A percentile compares a stretch with the other conserved stretches of the same genome.
Conservation (phyloP, 805 yeast genomes). For the Metschnikowia lochheadii region DNA sequence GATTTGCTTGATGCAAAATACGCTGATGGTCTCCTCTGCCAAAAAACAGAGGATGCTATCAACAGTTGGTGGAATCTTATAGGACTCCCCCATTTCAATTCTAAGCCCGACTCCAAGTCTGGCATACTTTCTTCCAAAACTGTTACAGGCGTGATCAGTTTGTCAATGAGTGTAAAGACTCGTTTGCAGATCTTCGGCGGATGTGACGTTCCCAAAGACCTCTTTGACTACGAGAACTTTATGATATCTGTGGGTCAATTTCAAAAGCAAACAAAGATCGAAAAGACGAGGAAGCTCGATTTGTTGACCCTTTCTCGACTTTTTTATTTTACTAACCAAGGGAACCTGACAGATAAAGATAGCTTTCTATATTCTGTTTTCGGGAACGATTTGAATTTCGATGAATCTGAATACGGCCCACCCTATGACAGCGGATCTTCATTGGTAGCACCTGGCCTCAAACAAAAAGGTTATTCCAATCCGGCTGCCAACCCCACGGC, state of each 20-base stretch:
- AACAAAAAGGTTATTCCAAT: not conserved
- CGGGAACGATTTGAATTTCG: conserved; percentile 10
- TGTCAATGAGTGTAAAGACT: conserved; percentile 65
- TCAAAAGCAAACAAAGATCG: conserved; percentile 64
- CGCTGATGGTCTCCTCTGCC: conserved; percentile 84
- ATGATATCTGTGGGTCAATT: conserved; percentile 66
- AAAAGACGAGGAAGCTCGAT: conserved; percentile 52
- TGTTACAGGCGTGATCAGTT: conserved; percentile 76
- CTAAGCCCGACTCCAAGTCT: conserved; percentile 43
- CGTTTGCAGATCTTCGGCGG: conserved; percentile 41
- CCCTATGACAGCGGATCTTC: not conserved
- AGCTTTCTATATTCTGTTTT: conserved; percentile 9
- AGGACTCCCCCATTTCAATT: conserved; percentile 49
- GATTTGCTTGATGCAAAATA: conserved; percentile 61
- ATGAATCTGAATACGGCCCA: conserved; percentile 8
- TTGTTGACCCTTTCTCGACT: conserved; percentile 44
- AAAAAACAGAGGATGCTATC: conserved; percentile 68
- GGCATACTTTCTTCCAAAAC: conserved; percentile 62
- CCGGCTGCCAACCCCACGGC: conserved; percentile 8
- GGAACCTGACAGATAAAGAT: conserved; percentile 23
- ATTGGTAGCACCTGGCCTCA: not conserved
- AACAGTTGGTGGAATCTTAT: conserved; percentile 76
- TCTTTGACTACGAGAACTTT: conserved; percentile 71
- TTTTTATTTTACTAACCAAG: conserved; percentile 33
- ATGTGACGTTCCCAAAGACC: conserved; percentile 70